Base-by-base conservation (phyloP, 2,329 filamentous ascomycete genomes). In the Beauveria varroae region DNA sequence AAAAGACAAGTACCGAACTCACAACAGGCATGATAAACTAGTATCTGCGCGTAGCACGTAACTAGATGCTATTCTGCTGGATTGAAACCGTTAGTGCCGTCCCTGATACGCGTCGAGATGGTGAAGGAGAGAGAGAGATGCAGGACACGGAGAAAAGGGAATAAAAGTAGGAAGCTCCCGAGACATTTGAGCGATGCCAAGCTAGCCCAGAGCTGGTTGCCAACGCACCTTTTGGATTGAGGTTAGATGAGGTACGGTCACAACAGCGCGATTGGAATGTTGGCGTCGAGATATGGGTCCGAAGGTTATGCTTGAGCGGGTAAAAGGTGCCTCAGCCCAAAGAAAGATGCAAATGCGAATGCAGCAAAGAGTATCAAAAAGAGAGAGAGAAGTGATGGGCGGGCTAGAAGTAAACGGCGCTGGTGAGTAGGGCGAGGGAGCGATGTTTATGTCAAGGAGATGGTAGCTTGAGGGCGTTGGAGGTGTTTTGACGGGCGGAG, bases 191-290 rank as follows among this genome's bases (percentile, higher is more conserved):
- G 67, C 63, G 47, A 64, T 50, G 9, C 8, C 41, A 43, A 50
- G 22, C 20, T 46, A 26, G 57, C 59, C 47, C 60, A 61, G 64
- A 67, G 67, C 71, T 69, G 66, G 59, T 63, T 64, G 62, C 49
- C 30, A 47, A 69, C 73, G 64, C 66, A 75, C 74, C 73, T 75
- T 69, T 73, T 64, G 68, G 62, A 67, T 64, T 65, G 24, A 55
- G 69, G 66, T 69, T 68, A 68, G 68, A 70, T 68, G 64, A 68
- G 68, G 65, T 66, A 65, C 64, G 64, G 65, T 66, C 67, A 70
- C 72, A 70, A 70, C 65, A 72, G 64, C 65, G 69, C 65, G 71
- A 68, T 69, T 71, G 73, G 72, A 75, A 74, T 74, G 72, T 67
- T 74, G 64, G 69, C 67, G 64, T 64, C 64, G 61, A 66, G 65